phyloP scores from a whole-genome alignment of 2,329 filamentous ascomycete species.

The Botrytis galanthina region DNA sequence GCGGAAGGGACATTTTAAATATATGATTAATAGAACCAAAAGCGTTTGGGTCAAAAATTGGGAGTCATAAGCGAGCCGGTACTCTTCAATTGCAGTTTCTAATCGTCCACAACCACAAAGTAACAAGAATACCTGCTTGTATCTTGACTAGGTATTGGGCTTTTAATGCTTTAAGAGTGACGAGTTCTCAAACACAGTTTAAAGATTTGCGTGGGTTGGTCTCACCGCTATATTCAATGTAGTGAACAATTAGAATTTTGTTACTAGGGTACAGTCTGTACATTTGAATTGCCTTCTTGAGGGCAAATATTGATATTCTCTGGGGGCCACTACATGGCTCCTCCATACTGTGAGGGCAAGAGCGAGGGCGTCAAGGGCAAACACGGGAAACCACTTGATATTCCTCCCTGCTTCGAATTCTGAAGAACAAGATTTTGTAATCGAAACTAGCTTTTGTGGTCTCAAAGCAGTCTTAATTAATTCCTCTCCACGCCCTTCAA shows the following conservation, averaged over 20 bases:
- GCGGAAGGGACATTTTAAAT: background rate
- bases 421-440: background rate
- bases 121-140: background rate
- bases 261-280: background rate
- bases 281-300: too few species aligned
- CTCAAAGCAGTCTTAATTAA: fast-evolving
- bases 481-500: background rate
- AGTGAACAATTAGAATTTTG: background rate
- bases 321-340: background rate
- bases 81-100: background rate
- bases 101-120: background rate
- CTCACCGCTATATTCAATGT: background rate
- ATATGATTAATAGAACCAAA: background rate
- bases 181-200: background rate
- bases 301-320: background rate
- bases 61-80: background rate
- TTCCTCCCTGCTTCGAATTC: background rate
- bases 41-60: background rate
- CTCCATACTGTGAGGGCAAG: background rate
- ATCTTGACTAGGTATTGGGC: background rate
- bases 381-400: background rate
- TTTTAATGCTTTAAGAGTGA: background rate
- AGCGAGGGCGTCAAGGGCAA: background rate
- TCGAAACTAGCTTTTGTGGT: background rate
- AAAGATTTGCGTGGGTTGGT: background rate